These are phyloP conservation scores for Trifolium repens DNA, from an alignment of 306 rosid species.

Conservation along the genomic window DNA sequence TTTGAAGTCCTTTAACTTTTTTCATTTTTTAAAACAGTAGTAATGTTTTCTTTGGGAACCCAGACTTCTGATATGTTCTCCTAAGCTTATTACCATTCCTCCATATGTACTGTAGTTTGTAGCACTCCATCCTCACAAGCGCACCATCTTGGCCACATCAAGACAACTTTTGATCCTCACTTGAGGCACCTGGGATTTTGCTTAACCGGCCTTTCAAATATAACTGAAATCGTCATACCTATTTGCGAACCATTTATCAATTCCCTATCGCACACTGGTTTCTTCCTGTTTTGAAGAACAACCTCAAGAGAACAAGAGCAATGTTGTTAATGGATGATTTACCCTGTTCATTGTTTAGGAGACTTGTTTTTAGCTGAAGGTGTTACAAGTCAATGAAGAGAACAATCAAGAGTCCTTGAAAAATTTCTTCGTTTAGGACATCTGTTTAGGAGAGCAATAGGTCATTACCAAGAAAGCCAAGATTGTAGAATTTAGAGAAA, in stretches of 20 bases:
- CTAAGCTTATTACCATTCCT: background rate
- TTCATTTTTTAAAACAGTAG: background rate
- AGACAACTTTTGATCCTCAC: background rate
- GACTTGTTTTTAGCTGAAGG: too few relatives aligned
- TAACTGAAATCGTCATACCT: background rate
- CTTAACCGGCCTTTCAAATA: background rate
- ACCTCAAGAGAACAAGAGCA: background rate
- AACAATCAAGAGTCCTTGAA: too few relatives aligned
- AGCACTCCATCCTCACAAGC: background rate
- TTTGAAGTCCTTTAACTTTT: too few relatives aligned
- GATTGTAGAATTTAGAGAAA: background rate
- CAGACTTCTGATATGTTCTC: background rate
- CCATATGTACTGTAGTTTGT: background rate
- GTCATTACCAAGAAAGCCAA: background rate
- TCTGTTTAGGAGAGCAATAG: background rate
- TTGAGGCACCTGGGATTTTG: background rate
- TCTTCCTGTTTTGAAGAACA: background rate
- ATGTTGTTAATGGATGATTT: too few relatives aligned
- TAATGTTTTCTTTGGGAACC: background rate
- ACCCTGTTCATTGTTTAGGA: too few relatives aligned
- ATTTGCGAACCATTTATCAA: background rate
- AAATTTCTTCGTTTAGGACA: too few relatives aligned
- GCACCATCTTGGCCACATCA: background rate
- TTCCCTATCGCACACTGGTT: background rate
- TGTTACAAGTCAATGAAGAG: too few relatives aligned